A percentile compares a stretch with the other conserved stretches of the same genome.
phyloP scores from a whole-genome alignment of 163 green algal species.

The Picocystis sp. region DNA sequence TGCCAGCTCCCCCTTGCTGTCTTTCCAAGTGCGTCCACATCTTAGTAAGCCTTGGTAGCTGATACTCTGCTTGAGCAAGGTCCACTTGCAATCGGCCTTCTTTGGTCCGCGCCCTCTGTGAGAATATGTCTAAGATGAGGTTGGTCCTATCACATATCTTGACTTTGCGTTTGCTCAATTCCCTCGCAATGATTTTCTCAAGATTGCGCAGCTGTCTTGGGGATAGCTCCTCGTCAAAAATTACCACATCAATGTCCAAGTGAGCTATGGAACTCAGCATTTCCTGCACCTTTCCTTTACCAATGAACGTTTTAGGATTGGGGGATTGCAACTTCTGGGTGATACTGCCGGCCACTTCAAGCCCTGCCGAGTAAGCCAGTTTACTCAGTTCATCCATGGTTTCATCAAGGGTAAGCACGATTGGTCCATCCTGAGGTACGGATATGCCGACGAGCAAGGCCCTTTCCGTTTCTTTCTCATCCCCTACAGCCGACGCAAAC shows the following conservation, averaged over 20 bases:
- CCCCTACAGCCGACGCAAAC: no score
- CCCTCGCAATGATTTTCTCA: conserved; percentile 44
- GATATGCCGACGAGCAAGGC: no score
- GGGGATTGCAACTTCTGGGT: conserved; percentile 51
- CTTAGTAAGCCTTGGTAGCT: conserved; percentile 78
- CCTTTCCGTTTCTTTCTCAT: no score
- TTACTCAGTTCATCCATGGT: conserved; percentile 68
- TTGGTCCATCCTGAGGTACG: no score
- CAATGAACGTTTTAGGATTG: conserved; percentile 76
- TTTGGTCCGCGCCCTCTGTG: conserved; percentile 65
- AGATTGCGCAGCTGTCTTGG: conserved; percentile 72
- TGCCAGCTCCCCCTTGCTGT: conserved; percentile 35
- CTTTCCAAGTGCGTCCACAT: conserved; percentile 93
- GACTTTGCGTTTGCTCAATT: conserved; percentile 7
- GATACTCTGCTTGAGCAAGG: conserved; percentile 79
- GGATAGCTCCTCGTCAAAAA: conserved; percentile 83
- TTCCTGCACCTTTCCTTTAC: conserved; percentile 70
- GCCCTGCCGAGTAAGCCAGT: conserved; percentile 72
- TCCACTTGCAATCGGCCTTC: conserved; percentile 94
- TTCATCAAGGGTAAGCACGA: conserved; percentile 30
- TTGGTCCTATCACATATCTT: conserved; percentile 80
- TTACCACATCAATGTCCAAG: conserved; percentile 40
- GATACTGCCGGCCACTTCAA: conserved; percentile 37
- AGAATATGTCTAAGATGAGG: conserved; percentile 97
- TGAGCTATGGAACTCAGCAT: conserved; percentile 15